These are phyloP conservation scores for Jimgerdemannia lactiflua DNA, from an alignment of 192 early-diverging fungal species.

Conservation along the genomic window DNA sequence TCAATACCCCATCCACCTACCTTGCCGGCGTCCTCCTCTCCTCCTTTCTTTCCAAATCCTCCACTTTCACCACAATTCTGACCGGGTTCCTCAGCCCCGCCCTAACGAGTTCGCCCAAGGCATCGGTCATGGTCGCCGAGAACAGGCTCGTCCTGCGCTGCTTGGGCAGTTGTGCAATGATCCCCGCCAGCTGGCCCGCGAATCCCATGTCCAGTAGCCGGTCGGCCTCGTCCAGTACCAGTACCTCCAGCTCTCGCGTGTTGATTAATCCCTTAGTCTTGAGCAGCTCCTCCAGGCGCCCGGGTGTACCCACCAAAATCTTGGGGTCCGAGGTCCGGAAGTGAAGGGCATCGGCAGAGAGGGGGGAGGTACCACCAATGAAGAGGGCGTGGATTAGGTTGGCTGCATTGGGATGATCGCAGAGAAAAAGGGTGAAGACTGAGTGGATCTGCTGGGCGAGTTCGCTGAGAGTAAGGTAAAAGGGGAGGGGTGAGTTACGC, in stretches of 20 bases:
- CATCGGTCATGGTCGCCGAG: constrained; percentile 96
- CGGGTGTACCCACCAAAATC: constrained; percentile 90
- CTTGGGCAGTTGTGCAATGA: constrained; percentile 81
- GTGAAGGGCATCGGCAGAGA: constrained; percentile 57
- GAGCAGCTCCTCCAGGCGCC: constrained; percentile 81
- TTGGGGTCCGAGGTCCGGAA: constrained; percentile 70
- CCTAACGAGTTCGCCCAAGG: constrained; percentile 73
- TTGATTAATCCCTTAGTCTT: constrained; percentile 51
- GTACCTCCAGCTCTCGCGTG: constrained; percentile 78
- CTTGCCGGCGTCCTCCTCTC: constrained; percentile 59
- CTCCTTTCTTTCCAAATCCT: constrained; percentile 49
- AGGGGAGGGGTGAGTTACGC: background rate
- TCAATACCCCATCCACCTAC: constrained; percentile 22
- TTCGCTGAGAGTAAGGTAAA: constrained; percentile 51
- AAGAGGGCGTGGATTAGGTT: constrained; percentile 53
- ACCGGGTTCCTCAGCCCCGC: constrained; percentile 93
- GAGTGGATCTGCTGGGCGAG: constrained; percentile 82
- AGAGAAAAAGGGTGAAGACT: constrained; percentile 64
- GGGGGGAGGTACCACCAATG: constrained; percentile 67
- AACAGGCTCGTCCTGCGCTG: constrained; percentile 96
- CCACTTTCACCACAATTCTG: constrained; percentile 85
- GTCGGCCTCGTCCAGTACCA: constrained; percentile 96
- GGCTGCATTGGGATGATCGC: constrained; percentile 34
- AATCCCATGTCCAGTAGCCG: constrained; percentile 95
- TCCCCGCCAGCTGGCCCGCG: constrained; percentile 69